phyloP scores from a whole-genome alignment of 169 alveolate genomes.

The Toxoplasma gondii region DNA sequence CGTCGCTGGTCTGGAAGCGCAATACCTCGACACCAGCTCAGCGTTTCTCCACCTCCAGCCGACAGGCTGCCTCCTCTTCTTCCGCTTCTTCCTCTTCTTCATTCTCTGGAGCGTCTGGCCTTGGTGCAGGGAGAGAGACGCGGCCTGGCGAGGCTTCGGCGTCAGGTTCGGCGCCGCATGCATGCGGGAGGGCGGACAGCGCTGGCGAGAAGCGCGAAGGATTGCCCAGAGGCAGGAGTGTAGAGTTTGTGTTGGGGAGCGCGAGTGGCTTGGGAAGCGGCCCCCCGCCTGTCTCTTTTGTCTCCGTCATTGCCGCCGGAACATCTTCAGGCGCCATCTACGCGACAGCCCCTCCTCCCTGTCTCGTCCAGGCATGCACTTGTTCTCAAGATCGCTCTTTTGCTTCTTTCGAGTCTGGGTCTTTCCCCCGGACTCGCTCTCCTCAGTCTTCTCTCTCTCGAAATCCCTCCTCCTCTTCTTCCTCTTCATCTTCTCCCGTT shows the following conservation, averaged over 20 bases:
- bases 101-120: neutral
- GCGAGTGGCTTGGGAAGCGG: neutral
- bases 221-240: neutral
- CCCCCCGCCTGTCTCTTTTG: neutral
- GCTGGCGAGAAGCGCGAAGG: too few relatives aligned
- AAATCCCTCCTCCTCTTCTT: neutral
- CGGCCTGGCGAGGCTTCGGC: neutral
- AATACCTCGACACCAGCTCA: neutral
- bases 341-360: constrained; percentile 2
- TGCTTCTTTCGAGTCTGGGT: neutral
- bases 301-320: constrained; percentile 1
- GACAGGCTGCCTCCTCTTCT: neutral
- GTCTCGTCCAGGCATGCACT: constrained; percentile 2
- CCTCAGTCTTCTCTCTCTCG: neutral
- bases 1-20: neutral
- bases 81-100: neutral
- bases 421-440: neutral
- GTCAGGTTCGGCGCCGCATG: too few relatives aligned
- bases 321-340: neutral
- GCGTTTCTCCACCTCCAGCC: neutral
- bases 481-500: neutral
- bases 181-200: too few relatives aligned
- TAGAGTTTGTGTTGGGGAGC: neutral
- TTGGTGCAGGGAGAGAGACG: neutral
- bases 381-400: neutral